Evolutionary conservation across 2,329 filamentous ascomycete species (phyloP), one percentile per base, ranked within the genome.

Genomic region (Cryphonectria nitschkei): DNA sequence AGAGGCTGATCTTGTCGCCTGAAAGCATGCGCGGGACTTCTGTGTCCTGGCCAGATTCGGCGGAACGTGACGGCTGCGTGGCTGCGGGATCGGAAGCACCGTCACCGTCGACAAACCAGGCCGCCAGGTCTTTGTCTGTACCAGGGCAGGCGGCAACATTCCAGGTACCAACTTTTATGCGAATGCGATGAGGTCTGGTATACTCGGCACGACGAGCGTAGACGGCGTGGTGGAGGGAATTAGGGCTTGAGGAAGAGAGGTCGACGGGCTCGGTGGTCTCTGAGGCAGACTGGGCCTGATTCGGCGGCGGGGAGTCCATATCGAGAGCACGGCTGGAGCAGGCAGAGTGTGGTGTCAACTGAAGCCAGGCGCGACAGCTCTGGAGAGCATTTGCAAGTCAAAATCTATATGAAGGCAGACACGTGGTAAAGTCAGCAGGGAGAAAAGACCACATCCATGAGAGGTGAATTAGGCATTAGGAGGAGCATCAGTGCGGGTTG

Each of bases 111-210:
- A 97, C 87, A 79, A 99, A 98, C 96, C 96, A 99, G 43, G 88
- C 89, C 9, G 89, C 92, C 6, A 99, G 83, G 78, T 98, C 96
- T 75, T 93, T 93, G 80, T 97, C 94, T 0, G 94, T 94, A 34
- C 93, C 94, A 16, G 93, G 89, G 74, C 92, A 90, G 1, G 92
- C 90, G 4, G 94, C 96, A 22, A 97, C 93, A 81, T 99, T 99
- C 96, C 96, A 99, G 0, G 93, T 92, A 58, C 95, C 96, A 67
- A 99, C 87, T 81, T 98, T 98, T 80, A 99, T 88, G 74, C 90
- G 91, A 75, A 97, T 89, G 66, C 87, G 87, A 78, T 90, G 90
- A 60, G 90, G 88, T 52, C 90, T 88, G 37, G 92, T 91, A 79
- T 95, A 99, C 79, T 98, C 95, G 65, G 88, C 83, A 76, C 90